Percentiles rank a stretch among this genome's conserved stretches.
phyloP scores from a whole-genome alignment of 257 asterid genomes.

The Solanum virginianum region DNA sequence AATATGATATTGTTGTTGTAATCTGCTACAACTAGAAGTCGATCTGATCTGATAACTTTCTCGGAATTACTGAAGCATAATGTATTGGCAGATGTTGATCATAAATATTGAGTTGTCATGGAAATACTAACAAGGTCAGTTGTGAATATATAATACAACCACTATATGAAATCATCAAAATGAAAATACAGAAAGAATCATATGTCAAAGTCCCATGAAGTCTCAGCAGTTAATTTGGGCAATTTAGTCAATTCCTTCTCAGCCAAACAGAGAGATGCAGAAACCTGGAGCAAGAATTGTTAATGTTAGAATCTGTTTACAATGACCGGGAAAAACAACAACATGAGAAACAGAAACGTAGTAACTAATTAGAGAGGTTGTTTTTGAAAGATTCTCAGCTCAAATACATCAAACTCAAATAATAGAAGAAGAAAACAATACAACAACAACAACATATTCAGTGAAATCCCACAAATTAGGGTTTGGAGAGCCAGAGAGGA shows the following conservation, averaged over 20 bases:
- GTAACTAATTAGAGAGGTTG: too few relatives aligned
- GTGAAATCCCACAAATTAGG: too few relatives aligned
- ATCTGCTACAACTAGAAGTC: not conserved
- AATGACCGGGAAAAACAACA: not conserved
- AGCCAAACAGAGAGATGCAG: slow-evolving; percentile 58
- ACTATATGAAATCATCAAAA: not conserved
- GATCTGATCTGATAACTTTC: too few relatives aligned
- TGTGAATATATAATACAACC: not conserved
- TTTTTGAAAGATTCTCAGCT: too few relatives aligned
- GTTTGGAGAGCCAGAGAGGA: too few relatives aligned
- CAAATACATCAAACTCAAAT: too few relatives aligned
- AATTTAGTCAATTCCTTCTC: slow-evolving; percentile 28
- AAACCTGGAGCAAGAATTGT: slow-evolving; percentile 31
- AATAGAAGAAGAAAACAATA: too few relatives aligned
- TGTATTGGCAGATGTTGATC: not conserved
- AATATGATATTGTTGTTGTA: not conserved
- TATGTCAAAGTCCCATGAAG: slow-evolving; percentile 65
- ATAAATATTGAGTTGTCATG: not conserved
- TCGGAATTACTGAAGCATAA: not conserved
- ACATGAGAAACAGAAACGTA: not conserved
- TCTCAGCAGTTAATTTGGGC: slow-evolving; percentile 71
- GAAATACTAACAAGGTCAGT: not conserved
- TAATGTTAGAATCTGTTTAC: not conserved
- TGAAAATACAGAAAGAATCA: slow-evolving; percentile 14
- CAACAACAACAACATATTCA: too few relatives aligned